Percentiles rank a stretch among this genome's conserved stretches.
Evolutionary conservation across 495 filamentous ascomycete species (phyloP).

Genomic region (Gamarada debralockiae): DNA sequence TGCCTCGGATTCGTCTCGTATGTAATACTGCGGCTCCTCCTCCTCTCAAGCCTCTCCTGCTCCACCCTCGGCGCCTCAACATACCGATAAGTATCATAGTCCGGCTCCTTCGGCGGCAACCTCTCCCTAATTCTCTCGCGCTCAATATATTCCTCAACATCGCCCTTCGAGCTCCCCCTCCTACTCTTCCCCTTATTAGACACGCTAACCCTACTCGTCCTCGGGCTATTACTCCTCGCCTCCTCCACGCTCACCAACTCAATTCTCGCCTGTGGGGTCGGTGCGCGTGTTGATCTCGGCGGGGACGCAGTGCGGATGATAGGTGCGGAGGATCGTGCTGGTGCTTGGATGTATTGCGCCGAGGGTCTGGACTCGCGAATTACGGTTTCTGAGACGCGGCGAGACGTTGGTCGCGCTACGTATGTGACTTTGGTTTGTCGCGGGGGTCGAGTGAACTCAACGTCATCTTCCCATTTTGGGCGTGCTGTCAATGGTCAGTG

Average conservation of each 20-base stretch:
- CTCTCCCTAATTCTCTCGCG: slow-evolving; percentile 35
- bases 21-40: slow-evolving; percentile 9
- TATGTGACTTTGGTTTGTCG: not conserved
- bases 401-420: not conserved
- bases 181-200: slow-evolving; percentile 1
- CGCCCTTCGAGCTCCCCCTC: slow-evolving; percentile 22
- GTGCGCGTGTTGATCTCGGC: slow-evolving; percentile 9
- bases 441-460: not conserved
- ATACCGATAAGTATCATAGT: slow-evolving; percentile 43
- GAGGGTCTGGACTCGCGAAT: slow-evolving; percentile 22
- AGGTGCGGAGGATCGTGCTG: slow-evolving; percentile 20
- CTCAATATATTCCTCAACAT: slow-evolving; percentile 45
- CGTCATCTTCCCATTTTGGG: slow-evolving; percentile 6
- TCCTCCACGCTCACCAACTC: slow-evolving; percentile 51
- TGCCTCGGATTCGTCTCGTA: slow-evolving; percentile 12
- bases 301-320: slow-evolving; percentile 6
- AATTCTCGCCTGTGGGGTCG: slow-evolving; percentile 35
- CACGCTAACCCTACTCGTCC: slow-evolving; percentile 20
- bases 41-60: not conserved
- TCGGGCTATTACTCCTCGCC: slow-evolving; percentile 32
- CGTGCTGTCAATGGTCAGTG: not conserved
- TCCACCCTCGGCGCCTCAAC: slow-evolving; percentile 32
- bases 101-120: slow-evolving; percentile 29
- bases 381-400: slow-evolving; percentile 17
- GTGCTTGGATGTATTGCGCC: slow-evolving; percentile 26